A percentile compares a stretch with the other conserved stretches of the same genome.
phyloP scores from a whole-genome alignment of 257 asterid genomes.

The Rubia yunnanensis region DNA sequence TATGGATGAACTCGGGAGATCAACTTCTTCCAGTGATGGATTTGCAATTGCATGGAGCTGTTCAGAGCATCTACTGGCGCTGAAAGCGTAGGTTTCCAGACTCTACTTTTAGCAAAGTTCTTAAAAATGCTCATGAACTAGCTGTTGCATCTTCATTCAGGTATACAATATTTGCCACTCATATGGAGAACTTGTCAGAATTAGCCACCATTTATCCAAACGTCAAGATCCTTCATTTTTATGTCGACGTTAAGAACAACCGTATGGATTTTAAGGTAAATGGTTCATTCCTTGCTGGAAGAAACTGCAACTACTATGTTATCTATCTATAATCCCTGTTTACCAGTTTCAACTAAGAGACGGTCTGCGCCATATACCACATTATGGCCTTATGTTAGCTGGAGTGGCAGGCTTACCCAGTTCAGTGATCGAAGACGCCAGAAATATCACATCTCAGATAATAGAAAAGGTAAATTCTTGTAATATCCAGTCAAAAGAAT shows the following conservation, averaged over 20 bases:
- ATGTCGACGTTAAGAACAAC: conserved; percentile 68
- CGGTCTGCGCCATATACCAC: conserved; percentile 71
- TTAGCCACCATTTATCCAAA: conserved; percentile 79
- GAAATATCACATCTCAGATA: conserved; percentile 59
- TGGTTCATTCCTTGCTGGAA: neutral
- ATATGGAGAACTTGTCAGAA: conserved; percentile 86
- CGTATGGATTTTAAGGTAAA: conserved; percentile 91
- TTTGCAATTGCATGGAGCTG: conserved; percentile 97
- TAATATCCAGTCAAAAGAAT: neutral
- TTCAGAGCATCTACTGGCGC: conserved; percentile 83
- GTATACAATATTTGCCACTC: conserved; percentile 91
- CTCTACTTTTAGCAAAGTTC: neutral
- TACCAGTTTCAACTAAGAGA: conserved; percentile 83
- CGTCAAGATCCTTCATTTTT: conserved; percentile 81
- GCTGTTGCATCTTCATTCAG: conserved; percentile 27
- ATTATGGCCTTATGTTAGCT: conserved; percentile 94
- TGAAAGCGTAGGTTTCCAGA: conserved; percentile 49
- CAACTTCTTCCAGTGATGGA: conserved; percentile 97
- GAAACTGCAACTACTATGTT: conserved; percentile 1
- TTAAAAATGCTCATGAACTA: neutral
- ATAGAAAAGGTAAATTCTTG: conserved; percentile 44
- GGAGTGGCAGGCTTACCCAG: conserved; percentile 86
- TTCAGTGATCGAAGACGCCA: conserved; percentile 65
- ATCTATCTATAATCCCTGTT: conserved; percentile 11
- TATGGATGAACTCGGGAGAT: conserved; percentile 97